Evolutionary conservation across 495 filamentous ascomycete species (phyloP).

Genomic region (Echria macrotheca): DNA sequence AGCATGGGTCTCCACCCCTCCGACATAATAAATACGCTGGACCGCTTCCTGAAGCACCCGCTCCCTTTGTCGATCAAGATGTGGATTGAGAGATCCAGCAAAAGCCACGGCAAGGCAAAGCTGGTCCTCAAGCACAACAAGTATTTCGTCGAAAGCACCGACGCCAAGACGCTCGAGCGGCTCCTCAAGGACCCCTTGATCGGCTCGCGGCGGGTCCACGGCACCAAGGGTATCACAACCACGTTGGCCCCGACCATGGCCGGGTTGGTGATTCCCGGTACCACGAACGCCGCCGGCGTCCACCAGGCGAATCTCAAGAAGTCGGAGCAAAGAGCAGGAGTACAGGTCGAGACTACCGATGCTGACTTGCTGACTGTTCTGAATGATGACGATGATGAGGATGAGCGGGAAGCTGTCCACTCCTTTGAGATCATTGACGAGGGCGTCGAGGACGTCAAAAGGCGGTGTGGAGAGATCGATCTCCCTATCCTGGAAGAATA

Average conservation of each 20-base stretch:
- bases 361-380: conserved; percentile 51
- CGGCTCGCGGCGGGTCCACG: conserved; percentile 40
- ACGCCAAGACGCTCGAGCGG: conserved; percentile 76
- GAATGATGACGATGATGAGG: conserved; percentile 81
- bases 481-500: conserved; percentile 94
- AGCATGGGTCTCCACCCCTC: conserved; percentile 80
- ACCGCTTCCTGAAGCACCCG: conserved; percentile 79
- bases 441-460: conserved; percentile 79
- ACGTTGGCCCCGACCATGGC: conserved; percentile 80
- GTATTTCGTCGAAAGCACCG: conserved; percentile 88
- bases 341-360: conserved; percentile 26
- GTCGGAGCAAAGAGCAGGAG: conserved; percentile 24
- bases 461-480: conserved; percentile 78
- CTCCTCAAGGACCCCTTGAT: conserved; percentile 59
- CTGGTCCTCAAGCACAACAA: conserved; percentile 90
- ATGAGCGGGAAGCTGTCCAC: conserved; percentile 82
- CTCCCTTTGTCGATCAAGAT: conserved; percentile 70
- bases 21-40: conserved; percentile 85
- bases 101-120: conserved; percentile 92
- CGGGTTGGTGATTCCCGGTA: conserved; percentile 90
- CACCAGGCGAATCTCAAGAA: conserved; percentile 53
- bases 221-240: conserved; percentile 64
- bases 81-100: conserved; percentile 79
- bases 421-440: conserved; percentile 84
- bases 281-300: conserved; percentile 83